Evolutionary conservation across 495 filamentous ascomycete genomes (phyloP), one percentile per base, ranked within the genome.

Genomic region (Penicillium daleae): DNA sequence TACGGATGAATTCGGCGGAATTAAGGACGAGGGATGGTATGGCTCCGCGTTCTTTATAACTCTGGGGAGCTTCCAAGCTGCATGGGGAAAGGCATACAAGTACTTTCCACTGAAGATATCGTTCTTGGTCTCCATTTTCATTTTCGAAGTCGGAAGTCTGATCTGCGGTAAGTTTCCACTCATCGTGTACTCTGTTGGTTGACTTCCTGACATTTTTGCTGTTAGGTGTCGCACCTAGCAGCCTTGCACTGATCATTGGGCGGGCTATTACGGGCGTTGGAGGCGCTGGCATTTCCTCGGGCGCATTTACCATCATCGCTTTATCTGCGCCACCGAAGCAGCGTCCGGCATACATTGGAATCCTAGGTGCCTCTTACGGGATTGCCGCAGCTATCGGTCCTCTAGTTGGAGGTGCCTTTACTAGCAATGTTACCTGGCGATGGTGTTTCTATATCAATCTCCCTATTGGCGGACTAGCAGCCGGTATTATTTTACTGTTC

Each of bases 91-190:
- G 31, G 61, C 75, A 0, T 86, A 85, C 76, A 83, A 79, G 53
- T 81, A 80, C 66, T 85, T 85, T 64, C 67, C 64, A 21, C 67
- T 86, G 37, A 87, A 87, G 71, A 22, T 44, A 12, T 63, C 67
- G 0, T 78, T 85, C 73, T 73, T 93, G 6, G 56, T 72, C 10
- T 82, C 86, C 44, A 85, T 93, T 60, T 71, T 74, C 57, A 73
- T 95, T 64, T 94, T 94, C 71, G 91, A 92, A 63, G 31, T 92
- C 33, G 91, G 91, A 33, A 85, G 81, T 56, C 70, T 90, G 46
- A 68, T 75, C 35, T 71, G 63, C 35, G 76, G 61, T 39, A 39
- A 39, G 10, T 39, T 39, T 39, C 37, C 15, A 39, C 37, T 39
- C 37, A 13, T 39, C 37, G 29, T 39, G 9, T 39, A 39, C 37